Evolutionary conservation across 257 asterid genomes (phyloP).

Genomic region (Anisodus tanguticus): DNA sequence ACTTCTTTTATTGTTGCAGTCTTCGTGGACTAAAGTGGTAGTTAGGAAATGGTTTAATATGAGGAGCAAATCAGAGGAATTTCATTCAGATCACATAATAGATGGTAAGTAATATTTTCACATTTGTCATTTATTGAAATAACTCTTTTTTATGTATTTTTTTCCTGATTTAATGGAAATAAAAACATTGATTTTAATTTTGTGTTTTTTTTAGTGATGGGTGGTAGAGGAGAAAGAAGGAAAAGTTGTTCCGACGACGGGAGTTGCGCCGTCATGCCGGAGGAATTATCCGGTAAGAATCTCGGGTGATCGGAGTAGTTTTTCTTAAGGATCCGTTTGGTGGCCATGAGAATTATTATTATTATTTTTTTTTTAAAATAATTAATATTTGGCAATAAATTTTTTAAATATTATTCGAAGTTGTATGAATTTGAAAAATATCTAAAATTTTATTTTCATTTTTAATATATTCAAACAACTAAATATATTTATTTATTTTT

Average conservation of each 20-base stretch:
- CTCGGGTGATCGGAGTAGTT: not conserved
- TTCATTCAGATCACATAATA: slow-evolving; percentile 58
- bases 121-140: not conserved
- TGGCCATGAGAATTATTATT: no score
- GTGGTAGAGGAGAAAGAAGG: slow-evolving; percentile 49
- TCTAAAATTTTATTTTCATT: no score
- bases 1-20: slow-evolving; percentile 44
- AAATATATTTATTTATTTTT: no score
- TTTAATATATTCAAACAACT: no score
- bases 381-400: no score
- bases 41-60: slow-evolving; percentile 74
- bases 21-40: slow-evolving; percentile 72
- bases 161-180: not conserved
- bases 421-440: no score
- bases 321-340: no score
- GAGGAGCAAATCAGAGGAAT: slow-evolving; percentile 56
- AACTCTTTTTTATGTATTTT: no score
- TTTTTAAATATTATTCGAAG: no score
- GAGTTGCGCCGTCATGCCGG: slow-evolving; percentile 72
- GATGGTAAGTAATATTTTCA: slow-evolving; percentile 46
- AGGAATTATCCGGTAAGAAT: slow-evolving; percentile 70
- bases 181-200: not conserved
- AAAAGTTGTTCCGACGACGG: slow-evolving; percentile 82
- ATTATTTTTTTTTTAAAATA: no score
- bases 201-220: slow-evolving; percentile 32